Conservation (phyloP, 345 rosid genomes). For the Aquilaria sinensis region DNA sequence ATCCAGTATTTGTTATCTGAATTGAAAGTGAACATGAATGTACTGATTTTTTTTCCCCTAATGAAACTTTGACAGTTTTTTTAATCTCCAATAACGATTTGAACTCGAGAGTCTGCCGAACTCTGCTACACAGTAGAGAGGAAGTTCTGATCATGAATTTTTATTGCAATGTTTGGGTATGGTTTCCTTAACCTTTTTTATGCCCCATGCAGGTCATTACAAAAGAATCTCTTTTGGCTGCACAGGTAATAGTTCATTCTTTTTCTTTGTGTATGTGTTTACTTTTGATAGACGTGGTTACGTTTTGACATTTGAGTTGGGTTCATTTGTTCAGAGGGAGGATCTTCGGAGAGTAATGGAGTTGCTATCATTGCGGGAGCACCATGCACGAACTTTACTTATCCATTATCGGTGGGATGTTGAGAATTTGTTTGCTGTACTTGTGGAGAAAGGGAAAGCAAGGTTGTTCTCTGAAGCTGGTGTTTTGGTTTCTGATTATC, state of each 20-base stretch:
- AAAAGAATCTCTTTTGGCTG: conserved; percentile 61
- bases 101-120: not conserved
- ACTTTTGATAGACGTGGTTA: not conserved
- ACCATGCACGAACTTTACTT: conserved; percentile 72
- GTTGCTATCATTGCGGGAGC: conserved; percentile 59
- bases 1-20: not conserved
- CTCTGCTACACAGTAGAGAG: not conserved
- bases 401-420: conserved; percentile 77
- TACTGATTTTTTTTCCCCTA: not conserved
- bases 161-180: conserved; percentile 1
- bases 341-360: conserved; percentile 67
- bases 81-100: not conserved
- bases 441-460: conserved; percentile 56
- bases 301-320: not conserved
- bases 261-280: not conserved
- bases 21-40: not conserved
- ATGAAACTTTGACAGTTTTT: not conserved
- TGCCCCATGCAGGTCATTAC: conserved; percentile 59
- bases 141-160: not conserved
- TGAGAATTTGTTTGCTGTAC: conserved; percentile 52
- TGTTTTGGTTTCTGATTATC: conserved; percentile 39
- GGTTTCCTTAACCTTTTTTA: conserved; percentile 5
- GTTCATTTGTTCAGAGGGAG: conserved; percentile 31
- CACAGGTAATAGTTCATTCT: conserved; percentile 45
- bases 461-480: conserved; percentile 60